These are phyloP conservation scores for Didymella segeticola DNA, from an alignment of 2,329 filamentous ascomycete species.

Conservation along the genomic window DNA sequence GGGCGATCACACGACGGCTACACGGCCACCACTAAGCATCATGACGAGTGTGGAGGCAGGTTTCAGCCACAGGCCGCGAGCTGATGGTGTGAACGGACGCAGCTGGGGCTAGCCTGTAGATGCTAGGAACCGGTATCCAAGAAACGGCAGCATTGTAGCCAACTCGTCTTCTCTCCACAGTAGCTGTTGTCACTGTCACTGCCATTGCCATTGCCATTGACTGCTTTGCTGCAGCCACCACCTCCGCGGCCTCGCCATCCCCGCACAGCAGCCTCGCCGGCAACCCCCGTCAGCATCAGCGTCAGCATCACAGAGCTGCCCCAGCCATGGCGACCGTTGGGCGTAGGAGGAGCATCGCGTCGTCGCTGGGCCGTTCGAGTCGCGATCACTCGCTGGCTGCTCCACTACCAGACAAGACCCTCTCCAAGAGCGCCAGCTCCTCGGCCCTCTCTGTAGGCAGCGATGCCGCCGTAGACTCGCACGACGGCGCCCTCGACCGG, in stretches of 20 bases:
- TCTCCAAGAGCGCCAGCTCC: constrained; percentile 36
- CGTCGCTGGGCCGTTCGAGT: constrained; percentile 24
- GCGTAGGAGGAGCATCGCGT: constrained; percentile 32
- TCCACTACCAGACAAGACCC: constrained; percentile 26
- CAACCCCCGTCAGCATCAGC: too few relatives aligned
- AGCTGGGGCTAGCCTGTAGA: too few relatives aligned
- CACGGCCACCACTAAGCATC: constrained; percentile 2
- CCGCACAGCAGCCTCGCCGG: neutral
- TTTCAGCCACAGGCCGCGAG: constrained; percentile 1
- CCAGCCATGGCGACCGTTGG: constrained; percentile 34
- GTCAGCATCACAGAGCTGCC: too few relatives aligned
- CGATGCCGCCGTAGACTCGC: constrained; percentile 35
- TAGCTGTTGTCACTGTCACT: too few relatives aligned
- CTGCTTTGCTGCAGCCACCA: too few relatives aligned
- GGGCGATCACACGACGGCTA: constrained; percentile 5
- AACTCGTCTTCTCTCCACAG: too few relatives aligned
- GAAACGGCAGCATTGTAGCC: too few relatives aligned
- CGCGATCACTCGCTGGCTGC: constrained; percentile 35
- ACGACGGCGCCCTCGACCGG: constrained; percentile 52
- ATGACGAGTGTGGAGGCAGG: constrained; percentile 13
- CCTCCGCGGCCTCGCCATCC: constrained; percentile 1
- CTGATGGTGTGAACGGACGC: neutral
- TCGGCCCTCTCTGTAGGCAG: constrained; percentile 43
- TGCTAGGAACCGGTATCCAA: too few relatives aligned
- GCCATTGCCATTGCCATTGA: constrained; percentile 1